Evolutionary conservation across 495 filamentous ascomycete species (phyloP).

Genomic region (Penicillium nucicola): DNA sequence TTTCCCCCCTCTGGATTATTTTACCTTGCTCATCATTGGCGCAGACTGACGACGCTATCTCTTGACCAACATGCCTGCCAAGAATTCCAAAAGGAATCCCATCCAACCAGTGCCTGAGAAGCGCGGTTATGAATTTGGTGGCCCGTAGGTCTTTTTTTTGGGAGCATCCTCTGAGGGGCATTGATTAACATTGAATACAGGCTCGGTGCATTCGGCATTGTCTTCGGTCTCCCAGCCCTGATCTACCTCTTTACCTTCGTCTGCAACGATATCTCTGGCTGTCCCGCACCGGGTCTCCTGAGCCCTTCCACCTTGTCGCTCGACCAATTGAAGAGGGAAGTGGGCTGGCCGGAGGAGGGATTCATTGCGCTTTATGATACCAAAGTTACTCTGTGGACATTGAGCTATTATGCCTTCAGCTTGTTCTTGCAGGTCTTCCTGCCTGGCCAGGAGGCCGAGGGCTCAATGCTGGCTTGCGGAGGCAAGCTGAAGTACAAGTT

Average conservation of each 20-base stretch:
- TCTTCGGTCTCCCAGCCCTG: constrained; percentile 70
- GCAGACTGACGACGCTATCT: neutral
- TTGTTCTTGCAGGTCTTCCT: constrained; percentile 72
- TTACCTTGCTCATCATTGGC: neutral
- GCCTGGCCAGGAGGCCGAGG: constrained; percentile 70
- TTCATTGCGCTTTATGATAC: constrained; percentile 57
- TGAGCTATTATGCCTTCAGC: constrained; percentile 79
- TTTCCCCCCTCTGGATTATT: neutral
- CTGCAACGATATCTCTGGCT: constrained; percentile 91
- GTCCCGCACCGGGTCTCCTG: constrained; percentile 82
- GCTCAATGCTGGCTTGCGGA: constrained; percentile 66
- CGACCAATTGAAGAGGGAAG: constrained; percentile 68
- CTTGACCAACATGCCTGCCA: constrained; percentile 26
- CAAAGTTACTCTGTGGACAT: constrained; percentile 58
- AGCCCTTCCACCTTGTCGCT: constrained; percentile 68
- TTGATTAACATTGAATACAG: constrained; percentile 44
- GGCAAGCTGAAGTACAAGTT: constrained; percentile 83
- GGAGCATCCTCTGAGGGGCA: neutral
- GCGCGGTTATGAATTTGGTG: constrained; percentile 77
- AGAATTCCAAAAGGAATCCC: constrained; percentile 16
- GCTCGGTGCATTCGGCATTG: constrained; percentile 68
- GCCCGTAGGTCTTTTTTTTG: constrained; percentile 74
- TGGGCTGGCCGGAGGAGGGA: constrained; percentile 73
- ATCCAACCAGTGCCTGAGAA: constrained; percentile 44
- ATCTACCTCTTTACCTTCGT: constrained; percentile 75